These are phyloP conservation scores for Vaccinium vitisidaea DNA, from an alignment of 148 eudicot species.

Conservation along the genomic window DNA sequence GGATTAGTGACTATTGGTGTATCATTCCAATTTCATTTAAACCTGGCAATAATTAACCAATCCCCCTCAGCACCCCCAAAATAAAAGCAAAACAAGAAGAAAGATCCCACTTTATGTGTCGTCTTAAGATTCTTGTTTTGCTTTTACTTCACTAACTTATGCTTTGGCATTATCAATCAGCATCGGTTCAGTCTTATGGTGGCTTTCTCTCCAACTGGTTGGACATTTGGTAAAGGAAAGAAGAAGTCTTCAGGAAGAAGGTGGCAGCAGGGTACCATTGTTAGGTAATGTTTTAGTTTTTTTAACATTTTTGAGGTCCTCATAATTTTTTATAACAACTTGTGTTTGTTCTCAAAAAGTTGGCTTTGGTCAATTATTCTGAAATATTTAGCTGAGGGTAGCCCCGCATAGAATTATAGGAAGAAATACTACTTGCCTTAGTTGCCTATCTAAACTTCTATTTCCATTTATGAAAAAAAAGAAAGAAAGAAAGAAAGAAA, in stretches of 20 bases:
- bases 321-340: neutral
- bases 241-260: slow-evolving; percentile 77
- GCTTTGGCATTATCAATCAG: slow-evolving; percentile 37
- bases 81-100: neutral
- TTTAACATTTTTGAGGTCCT: neutral
- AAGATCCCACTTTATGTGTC: neutral
- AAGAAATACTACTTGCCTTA: neutral
- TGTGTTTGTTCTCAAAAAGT: neutral
- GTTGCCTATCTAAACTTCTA: neutral
- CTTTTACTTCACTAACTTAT: neutral
- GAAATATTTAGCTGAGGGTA: neutral
- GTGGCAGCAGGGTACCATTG: slow-evolving; percentile 93
- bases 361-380: neutral
- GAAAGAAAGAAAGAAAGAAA: no score
- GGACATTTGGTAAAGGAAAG: slow-evolving; percentile 90
- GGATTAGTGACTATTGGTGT: no score
- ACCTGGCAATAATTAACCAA: no score
- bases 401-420: neutral
- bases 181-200: slow-evolving; percentile 73
- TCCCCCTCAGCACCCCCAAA: no score
- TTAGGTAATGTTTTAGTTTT: slow-evolving; percentile 50
- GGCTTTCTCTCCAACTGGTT: slow-evolving; percentile 95
- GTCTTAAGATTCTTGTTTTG: neutral
- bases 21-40: no score
- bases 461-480: neutral